These are phyloP conservation scores for Apocynum venetum DNA, from an alignment of 257 asterid genomes.

Conservation along the genomic window DNA sequence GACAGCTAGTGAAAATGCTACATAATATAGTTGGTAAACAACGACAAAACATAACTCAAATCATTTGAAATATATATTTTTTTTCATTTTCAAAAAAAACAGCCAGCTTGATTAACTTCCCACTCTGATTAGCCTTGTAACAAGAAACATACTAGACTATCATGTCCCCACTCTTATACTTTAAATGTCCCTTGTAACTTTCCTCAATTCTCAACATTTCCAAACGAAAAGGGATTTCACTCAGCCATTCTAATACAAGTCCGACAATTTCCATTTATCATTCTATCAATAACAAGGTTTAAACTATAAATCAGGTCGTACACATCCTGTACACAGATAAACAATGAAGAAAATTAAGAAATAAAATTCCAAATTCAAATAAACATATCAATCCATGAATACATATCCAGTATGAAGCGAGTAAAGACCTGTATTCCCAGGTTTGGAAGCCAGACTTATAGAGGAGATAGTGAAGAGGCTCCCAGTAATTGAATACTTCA, in stretches of 20 bases:
- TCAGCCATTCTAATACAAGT: not conserved
- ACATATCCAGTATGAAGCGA: not conserved
- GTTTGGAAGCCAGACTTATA: slow-evolving; percentile 95
- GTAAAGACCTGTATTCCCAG: slow-evolving; percentile 89
- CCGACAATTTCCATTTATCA: not conserved
- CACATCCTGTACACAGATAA: not conserved
- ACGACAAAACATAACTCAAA: not conserved
- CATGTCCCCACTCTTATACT: not conserved
- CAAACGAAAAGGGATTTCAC: not conserved
- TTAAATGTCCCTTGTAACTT: not conserved
- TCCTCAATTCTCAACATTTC: not conserved
- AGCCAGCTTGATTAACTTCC: not conserved
- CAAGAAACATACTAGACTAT: not conserved
- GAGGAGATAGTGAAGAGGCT: slow-evolving; percentile 91
- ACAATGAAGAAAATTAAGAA: not conserved
- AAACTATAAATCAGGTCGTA: not conserved
- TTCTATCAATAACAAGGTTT: not conserved
- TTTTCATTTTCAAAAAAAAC: not conserved
- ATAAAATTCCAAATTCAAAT: not conserved
- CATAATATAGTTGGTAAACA: not conserved
- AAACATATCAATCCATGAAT: not conserved
- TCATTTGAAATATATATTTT: not conserved
- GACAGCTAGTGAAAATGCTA: not conserved
- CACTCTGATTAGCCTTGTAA: not conserved
- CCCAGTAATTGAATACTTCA: slow-evolving; percentile 99